Conservation (phyloP, 2,329 filamentous ascomycete genomes). For the Ophiosphaerella herpotricha region DNA sequence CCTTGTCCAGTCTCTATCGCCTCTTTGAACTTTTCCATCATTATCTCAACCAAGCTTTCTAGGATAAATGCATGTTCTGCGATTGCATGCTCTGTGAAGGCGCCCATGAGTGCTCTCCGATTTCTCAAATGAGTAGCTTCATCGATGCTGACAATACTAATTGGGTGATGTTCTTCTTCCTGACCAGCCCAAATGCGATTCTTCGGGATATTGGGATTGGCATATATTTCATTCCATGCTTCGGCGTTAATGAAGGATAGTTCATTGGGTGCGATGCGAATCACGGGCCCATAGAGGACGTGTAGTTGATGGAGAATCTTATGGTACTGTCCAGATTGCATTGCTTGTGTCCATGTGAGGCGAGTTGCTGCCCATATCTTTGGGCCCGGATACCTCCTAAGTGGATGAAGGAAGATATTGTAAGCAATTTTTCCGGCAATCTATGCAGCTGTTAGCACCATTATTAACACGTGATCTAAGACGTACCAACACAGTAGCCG, state of each 20-base stretch:
- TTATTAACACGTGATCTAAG: too few species aligned
- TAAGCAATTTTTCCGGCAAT: slow-evolving; percentile 8
- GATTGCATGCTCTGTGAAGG: slow-evolving; percentile 51
- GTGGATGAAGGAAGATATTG: slow-evolving; percentile 23
- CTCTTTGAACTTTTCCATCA: slow-evolving; percentile 41
- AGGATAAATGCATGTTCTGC: slow-evolving; percentile 47
- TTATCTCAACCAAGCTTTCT: slow-evolving; percentile 39
- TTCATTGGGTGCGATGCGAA: slow-evolving; percentile 42
- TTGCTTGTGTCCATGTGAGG: slow-evolving; percentile 23
- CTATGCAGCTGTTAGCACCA: not conserved
- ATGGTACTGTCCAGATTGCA: slow-evolving; percentile 15
- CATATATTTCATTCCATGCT: slow-evolving; percentile 7
- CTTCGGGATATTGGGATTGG: slow-evolving; percentile 9
- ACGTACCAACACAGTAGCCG: not conserved
- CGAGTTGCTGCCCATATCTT: slow-evolving; percentile 31
- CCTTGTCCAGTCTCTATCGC: not conserved
- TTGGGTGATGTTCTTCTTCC: slow-evolving; percentile 9
- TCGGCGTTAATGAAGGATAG: slow-evolving; percentile 34
- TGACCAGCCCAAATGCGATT: slow-evolving; percentile 16
- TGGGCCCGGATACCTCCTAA: slow-evolving; percentile 29
- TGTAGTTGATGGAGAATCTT: slow-evolving; percentile 22
- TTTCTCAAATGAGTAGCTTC: slow-evolving; percentile 24
- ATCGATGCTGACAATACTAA: slow-evolving; percentile 17
- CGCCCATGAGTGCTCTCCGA: slow-evolving; percentile 45
- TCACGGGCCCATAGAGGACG: slow-evolving; percentile 38